Evolutionary conservation across 2,329 filamentous ascomycete genomes (phyloP).

Genomic region (Bisporella sp.): DNA sequence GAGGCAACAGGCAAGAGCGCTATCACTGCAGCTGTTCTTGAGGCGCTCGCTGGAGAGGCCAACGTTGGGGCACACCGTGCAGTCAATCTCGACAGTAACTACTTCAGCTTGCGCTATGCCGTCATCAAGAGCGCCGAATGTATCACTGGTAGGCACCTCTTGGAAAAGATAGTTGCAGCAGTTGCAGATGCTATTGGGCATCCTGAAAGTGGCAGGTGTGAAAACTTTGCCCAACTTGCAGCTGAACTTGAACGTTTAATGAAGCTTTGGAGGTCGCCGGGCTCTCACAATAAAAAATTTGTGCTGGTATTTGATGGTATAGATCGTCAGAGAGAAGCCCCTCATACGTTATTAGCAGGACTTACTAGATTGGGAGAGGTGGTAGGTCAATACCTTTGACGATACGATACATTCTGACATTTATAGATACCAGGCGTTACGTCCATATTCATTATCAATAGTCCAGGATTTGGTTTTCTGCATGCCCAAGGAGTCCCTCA

Average conservation of each 20-base stretch:
- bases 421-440: slow-evolving; percentile 72
- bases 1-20: slow-evolving; percentile 82
- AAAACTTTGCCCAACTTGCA: slow-evolving; percentile 70
- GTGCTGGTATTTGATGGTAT: slow-evolving; percentile 84
- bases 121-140: slow-evolving; percentile 67
- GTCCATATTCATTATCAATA: slow-evolving; percentile 69
- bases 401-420: slow-evolving; percentile 8
- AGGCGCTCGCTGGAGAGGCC: slow-evolving; percentile 33
- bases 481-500: slow-evolving; percentile 66
- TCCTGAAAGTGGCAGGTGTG: slow-evolving; percentile 55
- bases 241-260: slow-evolving; percentile 65
- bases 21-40: slow-evolving; percentile 57
- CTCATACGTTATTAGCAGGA: slow-evolving; percentile 71
- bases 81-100: slow-evolving; percentile 43
- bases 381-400: slow-evolving; percentile 40
- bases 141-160: slow-evolving; percentile 69
- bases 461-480: slow-evolving; percentile 62
- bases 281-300: slow-evolving; percentile 43
- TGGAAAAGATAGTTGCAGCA: slow-evolving; percentile 61
- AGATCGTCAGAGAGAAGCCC: slow-evolving; percentile 75
- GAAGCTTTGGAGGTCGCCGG: slow-evolving; percentile 14
- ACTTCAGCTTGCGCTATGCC: slow-evolving; percentile 42
- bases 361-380: slow-evolving; percentile 75
- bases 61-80: slow-evolving; percentile 50
- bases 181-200: slow-evolving; percentile 46